Conservation (phyloP, 345 rosid species). For the Moringa oleifera region DNA sequence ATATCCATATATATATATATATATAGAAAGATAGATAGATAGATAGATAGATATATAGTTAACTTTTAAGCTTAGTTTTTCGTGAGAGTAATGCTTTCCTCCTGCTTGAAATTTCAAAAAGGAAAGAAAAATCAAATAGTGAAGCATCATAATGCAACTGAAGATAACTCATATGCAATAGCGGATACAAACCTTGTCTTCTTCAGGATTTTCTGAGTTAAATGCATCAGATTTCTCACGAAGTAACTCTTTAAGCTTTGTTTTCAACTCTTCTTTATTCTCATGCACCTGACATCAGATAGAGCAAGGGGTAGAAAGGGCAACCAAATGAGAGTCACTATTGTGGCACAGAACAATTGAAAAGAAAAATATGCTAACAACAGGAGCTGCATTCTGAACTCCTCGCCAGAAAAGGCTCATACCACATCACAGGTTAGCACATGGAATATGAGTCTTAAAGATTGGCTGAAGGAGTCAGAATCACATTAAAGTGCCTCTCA, state of each 20-base stretch:
- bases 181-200: conserved; percentile 66
- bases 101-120: no score
- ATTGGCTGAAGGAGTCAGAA: conserved; percentile 8
- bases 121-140: neutral
- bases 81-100: conserved; percentile 5
- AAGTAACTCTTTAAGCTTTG: conserved; percentile 66
- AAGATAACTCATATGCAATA: neutral
- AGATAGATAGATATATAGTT: no score
- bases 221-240: conserved; percentile 82
- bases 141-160: neutral
- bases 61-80: no score
- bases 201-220: conserved; percentile 55
- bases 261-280: conserved; percentile 68
- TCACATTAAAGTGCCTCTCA: conserved; percentile 20
- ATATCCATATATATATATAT: no score
- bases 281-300: conserved; percentile 38
- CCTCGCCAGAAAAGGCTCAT: conserved; percentile 20
- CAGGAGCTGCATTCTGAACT: conserved; percentile 28
- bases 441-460: conserved; percentile 19
- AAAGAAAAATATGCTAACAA: neutral
- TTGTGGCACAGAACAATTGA: no score
- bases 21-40: no score
- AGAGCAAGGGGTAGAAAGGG: neutral
- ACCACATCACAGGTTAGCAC: neutral
- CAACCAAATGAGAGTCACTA: neutral